Evolutionary conservation across 306 rosid species (phyloP), one percentile per base, ranked within the genome.

Genomic region (Begonia masoniana): DNA sequence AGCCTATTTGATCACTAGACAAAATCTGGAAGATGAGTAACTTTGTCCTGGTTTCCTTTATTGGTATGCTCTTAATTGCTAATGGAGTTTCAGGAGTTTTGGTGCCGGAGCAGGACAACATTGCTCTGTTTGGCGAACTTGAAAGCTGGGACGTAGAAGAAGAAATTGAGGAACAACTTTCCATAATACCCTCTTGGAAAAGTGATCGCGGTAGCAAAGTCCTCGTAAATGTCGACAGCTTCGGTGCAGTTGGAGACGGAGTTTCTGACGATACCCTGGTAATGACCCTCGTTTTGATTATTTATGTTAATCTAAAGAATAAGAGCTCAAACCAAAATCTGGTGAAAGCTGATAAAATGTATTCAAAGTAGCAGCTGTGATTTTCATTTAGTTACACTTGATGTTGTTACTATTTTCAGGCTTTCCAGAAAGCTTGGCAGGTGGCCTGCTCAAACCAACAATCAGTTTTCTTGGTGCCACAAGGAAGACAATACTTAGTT

Each of bases 201-300:
- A 87, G 87, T 13, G 81, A 83, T 58, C 94, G 81, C 0, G 96
- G 95, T 11, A 78, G 85, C 53, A 87, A 81, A 70, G 78, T 81
- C 86, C 93, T 92, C 55, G 96, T 87, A 57, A 87, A 87, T 58
- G 81, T 92, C 53, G 99, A 92, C 71, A 81, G 95, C 79, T 82
- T 86, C 50, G 87, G 82, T 15, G 95, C 99, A 12, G 79, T 62
- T 70, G 99, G 95, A 65, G 71, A 83, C 63, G 88, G 92, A 70
- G 75, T 77, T 81, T 68, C 82, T 66, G 99, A 83, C 65, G 88
- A 91, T 73, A 83, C 94, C 45, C 76, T 69, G 96, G 99, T 62
- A 53, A 39, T 13, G 11, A 35, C n/a, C 10, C 6, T 50, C 24
- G 23, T 24, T 46, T 59, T 57, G 17, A 43, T 56, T 19, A 15